Percentiles rank a stretch among this genome's conserved stretches.
These are phyloP conservation scores for Saccharomyces hybrid DNA, from an alignment of 1,139 yeast genomes.

Conservation along the genomic window DNA sequence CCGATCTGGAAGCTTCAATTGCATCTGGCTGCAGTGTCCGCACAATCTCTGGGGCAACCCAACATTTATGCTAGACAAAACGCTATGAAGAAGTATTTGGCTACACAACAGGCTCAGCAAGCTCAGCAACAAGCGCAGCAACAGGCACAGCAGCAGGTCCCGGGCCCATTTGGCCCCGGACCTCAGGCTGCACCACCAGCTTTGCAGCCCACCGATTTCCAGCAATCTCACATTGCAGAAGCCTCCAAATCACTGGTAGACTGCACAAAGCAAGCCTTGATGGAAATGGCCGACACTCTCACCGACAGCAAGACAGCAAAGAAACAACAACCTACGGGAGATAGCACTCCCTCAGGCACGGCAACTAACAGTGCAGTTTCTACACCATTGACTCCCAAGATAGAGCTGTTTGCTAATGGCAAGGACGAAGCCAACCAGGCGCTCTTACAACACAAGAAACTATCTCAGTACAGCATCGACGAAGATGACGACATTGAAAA, in stretches of 20 bases:
- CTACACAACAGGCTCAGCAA: slow-evolving; percentile 41
- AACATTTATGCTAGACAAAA: slow-evolving; percentile 91
- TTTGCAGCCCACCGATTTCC: slow-evolving; percentile 5
- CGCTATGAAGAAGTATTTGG: slow-evolving; percentile 49
- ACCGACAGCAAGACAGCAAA: slow-evolving; percentile 9
- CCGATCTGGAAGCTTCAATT: slow-evolving; percentile 83
- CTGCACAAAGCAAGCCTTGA: slow-evolving; percentile 28
- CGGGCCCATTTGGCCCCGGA: not conserved
- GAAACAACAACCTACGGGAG: not conserved
- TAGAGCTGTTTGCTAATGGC: slow-evolving; percentile 16
- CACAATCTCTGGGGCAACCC: slow-evolving; percentile 58
- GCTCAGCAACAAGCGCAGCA: slow-evolving; percentile 7
- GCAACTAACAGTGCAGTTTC: slow-evolving; percentile 14
- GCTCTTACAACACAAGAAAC: slow-evolving; percentile 55
- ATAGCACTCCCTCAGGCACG: slow-evolving; percentile 3
- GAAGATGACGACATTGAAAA: slow-evolving; percentile 52
- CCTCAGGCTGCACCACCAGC: slow-evolving; percentile 7
- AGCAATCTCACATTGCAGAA: slow-evolving; percentile 18
- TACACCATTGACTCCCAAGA: slow-evolving; percentile 29
- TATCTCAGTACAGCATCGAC: slow-evolving; percentile 50
- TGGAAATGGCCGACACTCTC: slow-evolving; percentile 26
- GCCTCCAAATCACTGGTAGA: slow-evolving; percentile 31
- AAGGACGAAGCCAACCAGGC: slow-evolving; percentile 18
- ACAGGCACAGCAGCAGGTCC: slow-evolving; percentile 5
- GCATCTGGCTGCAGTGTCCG: slow-evolving; percentile 69